Conservation (phyloP, 2,329 filamentous ascomycete genomes). For the Arthroderma sp. region DNA sequence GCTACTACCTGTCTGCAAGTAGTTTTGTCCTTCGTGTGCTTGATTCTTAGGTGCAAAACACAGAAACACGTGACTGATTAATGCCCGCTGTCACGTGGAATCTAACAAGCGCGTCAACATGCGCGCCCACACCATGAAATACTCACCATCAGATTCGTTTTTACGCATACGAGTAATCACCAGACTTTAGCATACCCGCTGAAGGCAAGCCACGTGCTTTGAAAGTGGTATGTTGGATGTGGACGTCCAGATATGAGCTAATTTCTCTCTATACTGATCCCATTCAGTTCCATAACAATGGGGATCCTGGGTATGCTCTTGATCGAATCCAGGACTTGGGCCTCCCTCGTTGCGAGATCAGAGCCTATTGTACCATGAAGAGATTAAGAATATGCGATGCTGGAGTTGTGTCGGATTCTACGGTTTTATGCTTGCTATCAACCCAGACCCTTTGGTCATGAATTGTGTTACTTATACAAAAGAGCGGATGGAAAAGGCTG, state of each 20-base stretch:
- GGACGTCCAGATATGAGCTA: neutral
- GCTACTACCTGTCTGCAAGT: too few species aligned
- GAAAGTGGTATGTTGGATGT: conserved; percentile 7
- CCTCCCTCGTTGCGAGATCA: conserved; percentile 4
- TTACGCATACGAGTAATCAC: too few species aligned
- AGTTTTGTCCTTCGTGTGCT: too few species aligned
- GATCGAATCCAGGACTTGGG: conserved; percentile 5
- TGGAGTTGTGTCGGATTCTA: conserved; percentile 4
- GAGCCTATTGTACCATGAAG: conserved; percentile 8
- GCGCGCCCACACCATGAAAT: too few species aligned
- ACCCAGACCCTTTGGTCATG: too few species aligned
- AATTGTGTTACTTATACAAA: conserved; percentile 6
- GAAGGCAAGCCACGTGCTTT: conserved; percentile 3
- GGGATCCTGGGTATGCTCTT: conserved; percentile 3
- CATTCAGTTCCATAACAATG: conserved; percentile 7
- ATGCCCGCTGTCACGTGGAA: too few species aligned
- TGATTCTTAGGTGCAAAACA: too few species aligned
- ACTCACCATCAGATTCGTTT: too few species aligned
- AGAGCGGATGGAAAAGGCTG: conserved; percentile 6
- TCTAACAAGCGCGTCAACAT: too few species aligned
- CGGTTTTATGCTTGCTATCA: neutral
- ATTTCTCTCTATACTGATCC: conserved; percentile 1
- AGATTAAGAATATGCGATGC: conserved; percentile 6
- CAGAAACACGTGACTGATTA: too few species aligned
- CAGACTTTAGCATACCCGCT: too few species aligned